Conservation (phyloP, 108 stramenopile species). For the Schizochytrium sp. region DNA sequence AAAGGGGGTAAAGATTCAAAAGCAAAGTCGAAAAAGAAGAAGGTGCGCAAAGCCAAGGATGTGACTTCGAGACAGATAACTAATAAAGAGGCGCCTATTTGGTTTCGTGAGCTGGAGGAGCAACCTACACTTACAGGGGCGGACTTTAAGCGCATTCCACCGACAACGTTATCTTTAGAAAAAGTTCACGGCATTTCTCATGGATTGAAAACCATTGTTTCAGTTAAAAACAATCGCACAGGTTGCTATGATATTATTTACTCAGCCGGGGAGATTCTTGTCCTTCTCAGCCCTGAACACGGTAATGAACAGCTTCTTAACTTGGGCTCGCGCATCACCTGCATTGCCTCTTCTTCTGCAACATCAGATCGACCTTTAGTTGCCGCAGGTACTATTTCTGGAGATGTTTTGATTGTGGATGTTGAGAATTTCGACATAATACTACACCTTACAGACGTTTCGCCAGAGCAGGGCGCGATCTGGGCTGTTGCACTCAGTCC, state of each 20-base stretch:
- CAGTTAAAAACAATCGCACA: not conserved
- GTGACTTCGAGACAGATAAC: not conserved
- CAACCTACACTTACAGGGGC: not conserved
- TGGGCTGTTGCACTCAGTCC: not conserved
- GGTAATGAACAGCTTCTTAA: not conserved
- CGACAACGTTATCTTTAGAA: not conserved
- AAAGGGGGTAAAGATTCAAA: not conserved
- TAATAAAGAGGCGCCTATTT: slow-evolving; percentile 6
- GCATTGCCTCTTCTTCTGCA: not conserved
- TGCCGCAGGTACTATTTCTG: not conserved
- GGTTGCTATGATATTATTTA: not conserved
- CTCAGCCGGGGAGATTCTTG: not conserved
- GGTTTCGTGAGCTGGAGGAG: slow-evolving; percentile 20
- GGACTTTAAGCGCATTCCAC: not conserved
- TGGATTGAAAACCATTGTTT: not conserved
- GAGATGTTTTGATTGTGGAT: not conserved
- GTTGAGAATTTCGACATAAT: not conserved
- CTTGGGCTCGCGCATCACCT: not conserved
- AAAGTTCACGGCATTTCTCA: not conserved
- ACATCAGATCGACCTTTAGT: not conserved
- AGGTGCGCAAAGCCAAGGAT: not conserved
- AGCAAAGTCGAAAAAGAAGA: not conserved
- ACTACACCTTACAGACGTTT: not conserved
- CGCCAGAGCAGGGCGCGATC: not conserved
- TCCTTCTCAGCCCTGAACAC: not conserved